Evolutionary conservation across 306 rosid species (phyloP).

Genomic region (Crotalaria pallida): DNA sequence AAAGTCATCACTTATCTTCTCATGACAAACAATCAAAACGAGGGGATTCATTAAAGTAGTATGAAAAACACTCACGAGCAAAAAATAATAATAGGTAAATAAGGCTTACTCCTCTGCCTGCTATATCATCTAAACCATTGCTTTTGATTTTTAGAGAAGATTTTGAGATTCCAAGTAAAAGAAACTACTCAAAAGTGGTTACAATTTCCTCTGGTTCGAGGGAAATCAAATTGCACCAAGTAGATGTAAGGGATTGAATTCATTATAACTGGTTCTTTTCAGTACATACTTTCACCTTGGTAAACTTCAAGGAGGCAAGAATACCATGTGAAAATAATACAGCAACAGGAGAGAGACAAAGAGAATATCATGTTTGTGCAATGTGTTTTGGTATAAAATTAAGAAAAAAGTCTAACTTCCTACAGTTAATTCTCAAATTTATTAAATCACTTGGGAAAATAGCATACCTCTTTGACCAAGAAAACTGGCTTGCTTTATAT

Average conservation of each 20-base stretch:
- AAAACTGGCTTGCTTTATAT: constrained; percentile 94
- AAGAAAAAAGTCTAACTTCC: neutral
- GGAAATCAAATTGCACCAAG: neutral
- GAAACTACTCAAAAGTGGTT: neutral
- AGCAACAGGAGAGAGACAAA: neutral
- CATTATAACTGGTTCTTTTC: neutral
- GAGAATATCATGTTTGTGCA: neutral
- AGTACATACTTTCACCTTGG: neutral
- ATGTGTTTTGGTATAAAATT: constrained; percentile 1
- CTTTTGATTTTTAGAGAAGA: neutral
- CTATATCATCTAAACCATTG: neutral
- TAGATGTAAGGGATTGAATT: neutral
- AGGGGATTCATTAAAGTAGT: neutral
- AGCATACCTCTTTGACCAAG: constrained; percentile 88
- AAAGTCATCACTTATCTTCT: neutral
- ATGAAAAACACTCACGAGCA: too few relatives aligned
- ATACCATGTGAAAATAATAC: neutral
- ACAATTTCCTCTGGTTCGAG: neutral
- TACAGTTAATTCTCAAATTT: neutral
- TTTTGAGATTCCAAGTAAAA: neutral
- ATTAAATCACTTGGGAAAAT: too few relatives aligned
- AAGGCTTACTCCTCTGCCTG: neutral
- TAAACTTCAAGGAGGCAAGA: constrained; percentile 14
- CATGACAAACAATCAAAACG: neutral
- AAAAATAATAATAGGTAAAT: too few relatives aligned